Evolutionary conservation across 495 filamentous ascomycete genomes (phyloP).

Genomic region (Penicillium taxi): DNA sequence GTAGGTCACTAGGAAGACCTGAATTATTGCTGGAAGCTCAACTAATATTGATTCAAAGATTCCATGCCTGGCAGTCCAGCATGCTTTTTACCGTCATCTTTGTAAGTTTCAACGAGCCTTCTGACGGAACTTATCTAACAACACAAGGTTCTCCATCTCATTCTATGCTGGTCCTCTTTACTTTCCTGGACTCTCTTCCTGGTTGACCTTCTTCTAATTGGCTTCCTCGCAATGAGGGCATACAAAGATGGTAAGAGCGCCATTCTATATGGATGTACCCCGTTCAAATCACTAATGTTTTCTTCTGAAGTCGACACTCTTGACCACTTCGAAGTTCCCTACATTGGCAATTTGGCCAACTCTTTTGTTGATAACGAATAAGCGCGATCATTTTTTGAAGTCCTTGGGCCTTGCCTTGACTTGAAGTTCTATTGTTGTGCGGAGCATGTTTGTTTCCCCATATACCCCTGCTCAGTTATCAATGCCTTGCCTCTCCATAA

Average conservation of each 20-base stretch:
- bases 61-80: conserved; percentile 92
- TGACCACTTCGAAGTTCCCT: conserved; percentile 85
- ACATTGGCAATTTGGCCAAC: conserved; percentile 70
- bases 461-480: conserved; percentile 16
- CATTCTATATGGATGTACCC: not conserved
- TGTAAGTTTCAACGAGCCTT: conserved; percentile 37
- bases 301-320: conserved; percentile 64
- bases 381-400: conserved; percentile 2
- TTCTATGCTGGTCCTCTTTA: conserved; percentile 77
- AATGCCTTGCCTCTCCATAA: conserved; percentile 4
- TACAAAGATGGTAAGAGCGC: conserved; percentile 64
- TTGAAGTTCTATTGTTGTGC: conserved; percentile 9
- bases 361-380: conserved; percentile 89
- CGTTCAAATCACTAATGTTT: not conserved
- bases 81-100: conserved; percentile 82
- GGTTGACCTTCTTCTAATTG: conserved; percentile 67
- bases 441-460: conserved; percentile 10
- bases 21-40: too few relatives aligned
- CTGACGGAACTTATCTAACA: conserved; percentile 8
- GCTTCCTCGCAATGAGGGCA: conserved; percentile 65
- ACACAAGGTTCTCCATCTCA: conserved; percentile 59
- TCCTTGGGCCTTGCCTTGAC: conserved; percentile 6
- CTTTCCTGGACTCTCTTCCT: conserved; percentile 77
- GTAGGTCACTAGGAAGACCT: too few relatives aligned
- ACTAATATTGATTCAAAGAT: conserved; percentile 42